Evolutionary conservation across 208 protist species (phyloP).

Genomic region (Crithidia thermophila): DNA sequence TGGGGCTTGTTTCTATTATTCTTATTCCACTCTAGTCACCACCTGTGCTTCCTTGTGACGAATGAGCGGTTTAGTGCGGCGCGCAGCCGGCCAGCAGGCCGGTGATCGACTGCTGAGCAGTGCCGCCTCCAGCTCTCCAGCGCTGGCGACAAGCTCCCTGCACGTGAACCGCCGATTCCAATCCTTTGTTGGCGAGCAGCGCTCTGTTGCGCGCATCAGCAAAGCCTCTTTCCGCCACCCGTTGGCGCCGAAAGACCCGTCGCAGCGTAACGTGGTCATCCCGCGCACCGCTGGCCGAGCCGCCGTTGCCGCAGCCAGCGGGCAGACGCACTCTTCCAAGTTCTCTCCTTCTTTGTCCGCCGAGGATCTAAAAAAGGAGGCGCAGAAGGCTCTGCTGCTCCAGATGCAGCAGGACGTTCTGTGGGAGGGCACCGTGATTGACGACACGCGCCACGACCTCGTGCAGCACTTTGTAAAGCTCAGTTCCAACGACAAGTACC

Average conservation of each 20-base stretch:
- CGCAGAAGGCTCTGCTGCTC: slow-evolving; percentile 67
- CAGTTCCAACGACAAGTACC: slow-evolving; percentile 75
- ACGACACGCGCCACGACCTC: slow-evolving; percentile 65
- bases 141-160: not conserved
- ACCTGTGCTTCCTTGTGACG: no score
- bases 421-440: slow-evolving; percentile 86
- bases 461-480: slow-evolving; percentile 86
- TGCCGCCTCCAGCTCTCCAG: not conserved
- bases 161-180: slow-evolving; percentile 32
- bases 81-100: not conserved
- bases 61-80: slow-evolving; percentile 5
- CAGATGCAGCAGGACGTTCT: slow-evolving; percentile 86
- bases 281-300: slow-evolving; percentile 35
- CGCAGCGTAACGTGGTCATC: slow-evolving; percentile 74
- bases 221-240: slow-evolving; percentile 67
- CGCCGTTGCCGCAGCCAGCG: slow-evolving; percentile 17
- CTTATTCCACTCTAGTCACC: no score
- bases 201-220: slow-evolving; percentile 47
- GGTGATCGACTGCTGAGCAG: slow-evolving; percentile 1
- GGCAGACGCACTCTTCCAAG: not conserved
- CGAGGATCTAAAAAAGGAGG: slow-evolving; percentile 66
- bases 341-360: slow-evolving; percentile 32
- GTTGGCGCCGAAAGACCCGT: slow-evolving; percentile 72
- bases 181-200: slow-evolving; percentile 56
- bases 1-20: not conserved